phyloP scores from a whole-genome alignment of 768 basidiomycete genomes.

The Sistotremastrum suecicum region DNA sequence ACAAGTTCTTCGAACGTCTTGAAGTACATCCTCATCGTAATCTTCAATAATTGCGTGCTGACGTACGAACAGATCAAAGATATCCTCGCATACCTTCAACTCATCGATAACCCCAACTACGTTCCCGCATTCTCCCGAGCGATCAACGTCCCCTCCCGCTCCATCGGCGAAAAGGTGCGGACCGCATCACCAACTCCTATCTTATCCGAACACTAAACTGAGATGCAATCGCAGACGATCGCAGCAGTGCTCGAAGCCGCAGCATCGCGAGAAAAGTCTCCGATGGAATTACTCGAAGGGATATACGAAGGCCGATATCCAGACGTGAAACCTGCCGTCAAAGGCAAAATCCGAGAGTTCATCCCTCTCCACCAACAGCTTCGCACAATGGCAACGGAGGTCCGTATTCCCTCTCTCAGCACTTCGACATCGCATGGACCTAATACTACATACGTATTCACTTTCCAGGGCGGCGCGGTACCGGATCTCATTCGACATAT shows the following conservation, averaged over 20 bases:
- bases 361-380: conserved; percentile 40
- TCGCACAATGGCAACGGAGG: conserved; percentile 39
- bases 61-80: conserved; percentile 50
- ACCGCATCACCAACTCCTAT: not conserved
- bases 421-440: not conserved
- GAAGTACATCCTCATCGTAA: conserved; percentile 32
- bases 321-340: conserved; percentile 54
- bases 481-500: conserved; percentile 47
- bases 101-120: conserved; percentile 59
- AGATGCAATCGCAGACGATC: conserved; percentile 32
- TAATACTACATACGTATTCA: not conserved
- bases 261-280: conserved; percentile 33
- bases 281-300: conserved; percentile 44
- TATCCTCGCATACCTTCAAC: conserved; percentile 66
- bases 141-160: conserved; percentile 56
- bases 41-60: not conserved
- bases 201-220: not conserved
- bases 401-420: conserved; percentile 14
- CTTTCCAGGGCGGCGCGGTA: conserved; percentile 39
- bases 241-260: conserved; percentile 42
- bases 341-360: conserved; percentile 47
- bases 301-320: conserved; percentile 47
- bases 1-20: conserved; percentile 75
- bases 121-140: conserved; percentile 58
- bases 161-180: conserved; percentile 65